Conservation (phyloP, 441 rosid species). For the Pelargonium fulgidum region DNA sequence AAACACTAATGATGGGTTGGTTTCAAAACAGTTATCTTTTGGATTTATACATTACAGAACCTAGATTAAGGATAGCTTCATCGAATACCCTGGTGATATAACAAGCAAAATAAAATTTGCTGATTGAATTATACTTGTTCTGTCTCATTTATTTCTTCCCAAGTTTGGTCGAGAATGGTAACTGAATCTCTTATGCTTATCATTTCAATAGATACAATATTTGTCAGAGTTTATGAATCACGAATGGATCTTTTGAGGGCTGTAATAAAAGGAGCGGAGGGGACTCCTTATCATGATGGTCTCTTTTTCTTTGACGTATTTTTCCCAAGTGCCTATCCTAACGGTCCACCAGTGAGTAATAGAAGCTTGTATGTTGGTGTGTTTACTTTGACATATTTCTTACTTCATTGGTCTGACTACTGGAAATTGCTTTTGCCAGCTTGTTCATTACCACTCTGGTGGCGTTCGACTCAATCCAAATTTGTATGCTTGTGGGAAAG, state of each 20-base stretch:
- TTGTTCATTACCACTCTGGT: conserved; percentile 89
- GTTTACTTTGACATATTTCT: conserved; percentile 10
- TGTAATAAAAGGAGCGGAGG: conserved; percentile 82
- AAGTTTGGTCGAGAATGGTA: background rate
- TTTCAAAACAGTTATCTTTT: no score
- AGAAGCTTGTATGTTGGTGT: conserved; percentile 14
- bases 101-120: no score
- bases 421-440: conserved; percentile 38
- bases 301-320: conserved; percentile 79
- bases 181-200: conserved; percentile 10
- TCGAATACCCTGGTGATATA: no score
- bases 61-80: no score
- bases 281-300: conserved; percentile 95
- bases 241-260: conserved; percentile 94
- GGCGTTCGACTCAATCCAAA: conserved; percentile 98
- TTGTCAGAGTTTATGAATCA: conserved; percentile 77
- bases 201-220: conserved; percentile 55
- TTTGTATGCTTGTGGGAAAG: conserved; percentile 89
- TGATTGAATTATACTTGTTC: no score
- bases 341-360: conserved; percentile 61
- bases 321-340: conserved; percentile 72
- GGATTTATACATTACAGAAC: no score
- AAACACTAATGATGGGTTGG: no score
- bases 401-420: conserved; percentile 20
- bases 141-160: background rate